These are phyloP conservation scores for Neofusicoccum cordaticola DNA, from an alignment of 2,329 filamentous ascomycete genomes.

Conservation along the genomic window DNA sequence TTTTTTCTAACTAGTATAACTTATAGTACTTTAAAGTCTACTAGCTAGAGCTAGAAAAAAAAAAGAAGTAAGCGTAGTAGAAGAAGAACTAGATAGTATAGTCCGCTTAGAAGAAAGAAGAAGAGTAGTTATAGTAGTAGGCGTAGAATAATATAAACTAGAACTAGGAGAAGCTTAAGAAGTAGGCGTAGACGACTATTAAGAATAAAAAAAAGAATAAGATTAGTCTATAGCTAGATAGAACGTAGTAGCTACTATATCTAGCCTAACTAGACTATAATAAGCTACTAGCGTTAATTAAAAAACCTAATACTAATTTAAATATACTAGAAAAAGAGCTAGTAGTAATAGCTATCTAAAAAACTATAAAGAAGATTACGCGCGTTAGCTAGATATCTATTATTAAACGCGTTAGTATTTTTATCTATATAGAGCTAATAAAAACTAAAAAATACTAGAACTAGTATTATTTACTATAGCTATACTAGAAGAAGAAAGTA, in stretches of 20 bases:
- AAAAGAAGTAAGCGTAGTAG: too few species aligned
- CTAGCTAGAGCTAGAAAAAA: too few species aligned
- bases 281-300: too few species aligned
- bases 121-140: conserved; percentile 22
- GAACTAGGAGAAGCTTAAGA: conserved; percentile 19
- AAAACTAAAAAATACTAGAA: conserved; percentile 23
- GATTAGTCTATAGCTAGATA: too few species aligned
- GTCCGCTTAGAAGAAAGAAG: too few species aligned
- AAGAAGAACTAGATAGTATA: too few species aligned
- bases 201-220: too few species aligned
- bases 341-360: conserved; percentile 20
- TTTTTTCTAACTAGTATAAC: too few species aligned
- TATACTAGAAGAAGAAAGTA: conserved; percentile 21
- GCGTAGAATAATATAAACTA: conserved; percentile 20
- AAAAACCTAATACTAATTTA: too few species aligned
- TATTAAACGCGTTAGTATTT: conserved; percentile 18
- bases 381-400: conserved; percentile 20
- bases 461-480: conserved; percentile 20
- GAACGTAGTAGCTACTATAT: too few species aligned
- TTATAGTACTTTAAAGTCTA: too few species aligned
- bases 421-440: conserved; percentile 23
- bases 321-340: background rate
- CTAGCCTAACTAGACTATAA: too few species aligned
- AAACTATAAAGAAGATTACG: conserved; percentile 21
- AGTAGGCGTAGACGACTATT: conserved; percentile 1